These are phyloP conservation scores for Pythium insidiosum DNA, from an alignment of 352 stramenopile species.

Conservation along the genomic window DNA sequence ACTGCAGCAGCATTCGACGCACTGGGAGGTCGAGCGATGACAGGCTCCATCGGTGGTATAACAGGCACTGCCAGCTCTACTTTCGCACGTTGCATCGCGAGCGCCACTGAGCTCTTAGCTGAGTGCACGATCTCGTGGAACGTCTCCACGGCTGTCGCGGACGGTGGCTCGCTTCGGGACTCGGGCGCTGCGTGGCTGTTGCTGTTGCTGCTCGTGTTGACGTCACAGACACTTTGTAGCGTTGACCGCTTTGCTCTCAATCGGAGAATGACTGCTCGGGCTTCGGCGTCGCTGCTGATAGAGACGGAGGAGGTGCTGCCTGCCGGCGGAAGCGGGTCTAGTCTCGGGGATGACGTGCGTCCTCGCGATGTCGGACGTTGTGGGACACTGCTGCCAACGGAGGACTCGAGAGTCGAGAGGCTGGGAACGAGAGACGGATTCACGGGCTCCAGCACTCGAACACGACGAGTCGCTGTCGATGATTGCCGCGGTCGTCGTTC, in stretches of 20 bases:
- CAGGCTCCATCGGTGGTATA: no score
- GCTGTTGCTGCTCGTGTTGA: background rate
- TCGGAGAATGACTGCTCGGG: slow-evolving; percentile 13
- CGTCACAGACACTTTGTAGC: background rate
- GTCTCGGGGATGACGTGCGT: no score
- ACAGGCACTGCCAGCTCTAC: slow-evolving; percentile 39
- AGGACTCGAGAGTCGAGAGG: no score
- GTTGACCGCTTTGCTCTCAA: slow-evolving; percentile 10
- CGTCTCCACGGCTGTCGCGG: slow-evolving; percentile 32
- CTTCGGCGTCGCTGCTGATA: slow-evolving; percentile 12
- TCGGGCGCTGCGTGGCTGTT: background rate
- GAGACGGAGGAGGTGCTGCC: no score
- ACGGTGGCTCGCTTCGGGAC: slow-evolving; percentile 11
- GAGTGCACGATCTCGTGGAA: slow-evolving; percentile 45
- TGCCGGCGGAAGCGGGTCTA: background rate
- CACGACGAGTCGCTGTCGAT: no score
- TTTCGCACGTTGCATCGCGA: slow-evolving; percentile 28
- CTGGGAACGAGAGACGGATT: no score
- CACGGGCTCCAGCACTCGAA: no score
- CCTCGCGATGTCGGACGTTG: no score
- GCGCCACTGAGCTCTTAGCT: slow-evolving; percentile 26
- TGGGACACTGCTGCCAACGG: no score
- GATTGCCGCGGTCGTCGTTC: no score
- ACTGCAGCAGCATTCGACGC: no score
- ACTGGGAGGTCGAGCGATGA: no score